Evolutionary conservation across 2,329 filamentous ascomycete species (phyloP), one percentile per base, ranked within the genome.

Genomic region (Pseudogymnoascus sp.): DNA sequence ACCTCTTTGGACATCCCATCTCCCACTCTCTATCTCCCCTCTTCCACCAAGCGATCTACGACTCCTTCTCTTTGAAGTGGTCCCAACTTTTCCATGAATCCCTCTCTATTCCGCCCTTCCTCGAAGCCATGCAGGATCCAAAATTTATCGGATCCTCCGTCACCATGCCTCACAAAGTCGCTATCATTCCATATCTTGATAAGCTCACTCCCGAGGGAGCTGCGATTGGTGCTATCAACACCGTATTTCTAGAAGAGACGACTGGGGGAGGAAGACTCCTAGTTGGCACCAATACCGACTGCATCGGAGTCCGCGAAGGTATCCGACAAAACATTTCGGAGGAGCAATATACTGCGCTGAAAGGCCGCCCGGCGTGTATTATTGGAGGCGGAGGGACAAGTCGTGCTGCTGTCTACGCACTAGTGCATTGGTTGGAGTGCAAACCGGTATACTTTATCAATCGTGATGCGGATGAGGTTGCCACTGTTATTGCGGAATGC

Each of bases 141-240:
- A 77, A 81, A 67, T 89, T 86, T 73, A 88, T 86, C 70, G 87
- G 86, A 82, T 75, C 87, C 21, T 85, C 88, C 3, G 86, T 93
- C 38, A 93, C 90, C 18, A 95, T 93, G 90, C 90, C 90, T 0
- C 87, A 91, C 79, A 93, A 95, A 75, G 84, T 93, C 25, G 81
- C 85, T 69, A 91, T 93, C 72, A 84, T 93, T 65, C 80, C 84
- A 0, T 81, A 90, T 68, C 81, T 93, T 7, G 89, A 93, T 71
- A 84, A 87, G 62, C 78, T 93, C 38, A 91, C 89, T 5, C 82
- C 85, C 21, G 89, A 92, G 75, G 89, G 85, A 68, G 81, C 82
- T 60, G 85, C 87, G 37, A 87, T 92, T 21, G 89, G 90, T 59
- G 90, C 90, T 60, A 88, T 89, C 75, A 93, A 95, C 78, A 95